phyloP scores from a whole-genome alignment of 495 filamentous ascomycete genomes.

The Cudoniella acicularis region DNA sequence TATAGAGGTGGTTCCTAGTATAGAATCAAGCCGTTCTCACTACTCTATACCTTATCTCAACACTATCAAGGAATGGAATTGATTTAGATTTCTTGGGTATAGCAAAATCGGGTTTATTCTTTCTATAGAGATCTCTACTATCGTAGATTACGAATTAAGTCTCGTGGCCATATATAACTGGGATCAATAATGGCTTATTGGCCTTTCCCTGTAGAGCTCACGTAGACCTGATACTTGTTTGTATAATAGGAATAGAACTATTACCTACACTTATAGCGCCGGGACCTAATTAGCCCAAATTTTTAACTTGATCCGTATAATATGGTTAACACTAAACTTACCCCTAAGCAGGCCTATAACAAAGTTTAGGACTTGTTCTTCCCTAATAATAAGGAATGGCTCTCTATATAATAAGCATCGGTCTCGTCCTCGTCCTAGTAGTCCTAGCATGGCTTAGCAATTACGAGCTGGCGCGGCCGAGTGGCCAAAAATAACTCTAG shows the following conservation, averaged over 20 bases:
- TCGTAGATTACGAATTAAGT: constrained; percentile 3
- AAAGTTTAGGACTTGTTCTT: constrained; percentile 5
- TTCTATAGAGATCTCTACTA: constrained; percentile 2
- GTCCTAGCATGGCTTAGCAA: constrained; percentile 3
- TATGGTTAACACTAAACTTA: constrained; percentile 4
- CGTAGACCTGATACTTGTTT: background rate
- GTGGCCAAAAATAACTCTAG: constrained; percentile 2
- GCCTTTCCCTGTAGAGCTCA: constrained; percentile 4
- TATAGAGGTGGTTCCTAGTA: no score
- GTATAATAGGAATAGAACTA: constrained; percentile 2
- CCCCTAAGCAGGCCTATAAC: constrained; percentile 4
- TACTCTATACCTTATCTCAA: no score
- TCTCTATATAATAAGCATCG: background rate
- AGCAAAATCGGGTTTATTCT: constrained; percentile 5
- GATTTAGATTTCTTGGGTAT: constrained; percentile 5
- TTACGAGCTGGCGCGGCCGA: constrained; percentile 4
- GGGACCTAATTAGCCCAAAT: constrained; percentile 1
- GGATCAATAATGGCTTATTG: no score
- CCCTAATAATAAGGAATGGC: constrained; percentile 5
- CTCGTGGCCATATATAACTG: constrained; percentile 1
- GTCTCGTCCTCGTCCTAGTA: background rate
- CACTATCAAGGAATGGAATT: constrained; percentile 6
- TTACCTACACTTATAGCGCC: constrained; percentile 1
- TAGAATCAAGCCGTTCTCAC: no score
- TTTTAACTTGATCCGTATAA: constrained; percentile 6